These are phyloP conservation scores for Xylaria flabelliformis DNA, from an alignment of 495 filamentous ascomycete genomes.

Conservation along the genomic window DNA sequence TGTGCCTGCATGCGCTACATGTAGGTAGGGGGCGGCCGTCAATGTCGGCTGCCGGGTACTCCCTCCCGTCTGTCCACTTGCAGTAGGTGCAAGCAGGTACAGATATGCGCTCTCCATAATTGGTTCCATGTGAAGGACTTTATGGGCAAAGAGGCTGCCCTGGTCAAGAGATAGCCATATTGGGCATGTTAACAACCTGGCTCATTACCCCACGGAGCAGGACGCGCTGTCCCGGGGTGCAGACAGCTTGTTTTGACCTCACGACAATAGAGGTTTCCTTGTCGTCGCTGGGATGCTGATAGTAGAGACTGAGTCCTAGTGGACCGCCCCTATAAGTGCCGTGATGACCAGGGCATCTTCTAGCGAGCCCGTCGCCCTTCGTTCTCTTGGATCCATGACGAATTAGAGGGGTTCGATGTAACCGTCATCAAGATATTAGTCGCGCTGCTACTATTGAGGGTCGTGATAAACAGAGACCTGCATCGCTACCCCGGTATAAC, in stretches of 20 bases:
- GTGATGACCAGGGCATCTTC: not conserved
- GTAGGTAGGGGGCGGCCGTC: conserved; percentile 1
- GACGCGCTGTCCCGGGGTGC: not conserved
- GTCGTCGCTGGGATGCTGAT: not conserved
- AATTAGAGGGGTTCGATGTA: not conserved
- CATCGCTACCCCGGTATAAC: not conserved
- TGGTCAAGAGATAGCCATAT: not conserved
- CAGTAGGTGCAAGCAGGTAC: conserved; percentile 13
- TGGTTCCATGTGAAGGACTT: conserved; percentile 7
- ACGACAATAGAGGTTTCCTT: not conserved
- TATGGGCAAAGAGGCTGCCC: conserved; percentile 2
- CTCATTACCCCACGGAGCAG: not conserved
- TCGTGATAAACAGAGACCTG: conserved; percentile 1
- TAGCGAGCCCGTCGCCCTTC: conserved; percentile 8
- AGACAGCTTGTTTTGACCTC: conserved; percentile 15
- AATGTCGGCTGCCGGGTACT: conserved; percentile 18
- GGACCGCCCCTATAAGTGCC: not conserved
- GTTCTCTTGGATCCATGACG: not conserved
- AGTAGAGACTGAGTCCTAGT: not conserved
- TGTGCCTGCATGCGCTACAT: not conserved
- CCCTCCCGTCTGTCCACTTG: conserved; percentile 3
- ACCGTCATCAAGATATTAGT: conserved; percentile 4
- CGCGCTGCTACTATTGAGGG: not conserved
- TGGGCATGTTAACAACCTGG: not conserved
- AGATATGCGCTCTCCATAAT: not conserved